Evolutionary conservation across 805 yeast species (phyloP), one percentile per base, ranked within the genome.

Genomic region (Nakazawaea siamensis): DNA sequence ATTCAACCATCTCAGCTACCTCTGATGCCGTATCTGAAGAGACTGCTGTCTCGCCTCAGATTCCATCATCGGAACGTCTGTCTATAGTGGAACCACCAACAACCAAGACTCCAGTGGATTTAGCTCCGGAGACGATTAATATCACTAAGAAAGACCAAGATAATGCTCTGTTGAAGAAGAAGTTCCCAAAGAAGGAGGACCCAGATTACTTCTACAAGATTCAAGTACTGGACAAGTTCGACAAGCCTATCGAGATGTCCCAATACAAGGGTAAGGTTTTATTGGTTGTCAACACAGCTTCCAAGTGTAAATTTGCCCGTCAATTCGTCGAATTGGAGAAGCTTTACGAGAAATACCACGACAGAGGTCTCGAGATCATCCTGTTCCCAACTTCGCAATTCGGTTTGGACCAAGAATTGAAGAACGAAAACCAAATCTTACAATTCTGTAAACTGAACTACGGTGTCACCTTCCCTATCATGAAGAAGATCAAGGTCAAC

Each of bases 351-450:
- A 70, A 68, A 49, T 79, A 74, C 54, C 57, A 65, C 31, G 66
- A 62, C 26, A 48, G 64, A 40, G 86, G 80, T 1, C 60, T 83
- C 16, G 70, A 58, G 32, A 64, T 82, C 18, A 40, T 82, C n/a
- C 92, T 80, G 2, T 81, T 82, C 63, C 94, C 94, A 10, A 80
- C 90, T 55, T 77, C 79, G 57, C 90, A 80, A 53, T 82, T 82
- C 52, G 81, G 76, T n/a, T 54, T 4, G 5, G 30, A 67, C 45
- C 76, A 85, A 61, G 77, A 84, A 57, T 73, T 84, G 45, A 70
- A 70, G 2, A 49, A 66, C 3, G 72, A 67, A 28, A 65, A 70
- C 33, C 81, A 77, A 43, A 80, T 80, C 37, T 71, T 72, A 14
- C 53, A 64, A 29, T 77, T 76, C 60, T 82, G 92, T 57, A 57